Evolutionary conservation across 106 monocot genomes (phyloP), one percentile per base, ranked within the genome.

Genomic region (Platanthera zijinensis): DNA sequence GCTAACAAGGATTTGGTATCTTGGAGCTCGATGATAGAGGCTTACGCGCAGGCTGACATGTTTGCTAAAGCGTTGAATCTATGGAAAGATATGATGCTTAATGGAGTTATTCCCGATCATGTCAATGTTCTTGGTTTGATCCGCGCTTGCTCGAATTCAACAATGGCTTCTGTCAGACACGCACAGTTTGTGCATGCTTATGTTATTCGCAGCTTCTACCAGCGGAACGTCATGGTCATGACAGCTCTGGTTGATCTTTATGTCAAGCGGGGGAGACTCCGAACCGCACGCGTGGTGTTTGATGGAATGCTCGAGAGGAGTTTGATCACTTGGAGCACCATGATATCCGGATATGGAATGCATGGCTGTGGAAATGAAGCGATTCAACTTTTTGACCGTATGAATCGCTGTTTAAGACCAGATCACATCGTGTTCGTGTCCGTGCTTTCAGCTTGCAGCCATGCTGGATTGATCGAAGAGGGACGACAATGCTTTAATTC

Each of bases 1-100:
- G 50, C 2, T 52, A 71, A 54, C 51, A 83, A 83, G 79, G 83
- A 83, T 75, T 75, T 83, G 59, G 79, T 75, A 22, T 79, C 83
- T 3, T 90, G 90, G 90, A 90, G 81, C 64, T 85, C 83, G 5
- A 87, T 90, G 85, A 85, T 90, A 5, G 83, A 90, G 48, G 87
- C 81, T 53, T 87, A 85, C 56, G 82, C 61, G 5, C 47, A 51
- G 63, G 77, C 77, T 2, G 73, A 85, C 68, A 77, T 76, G 51
- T 80, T 77, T 30, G 51, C 30, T 6, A 83, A 85, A 10, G 85
- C 83, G 39, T 28, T 90, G 39, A 73, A 73, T 21, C 50, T 90
- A n/a, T 83, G 85, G 50, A 74, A 21, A 53, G 64, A 80, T 17
- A 87, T 87, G 87, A 87, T 54, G 22, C 12, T 59, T 28, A n/a